These are phyloP conservation scores for Paraurostyla sp. DNA, from an alignment of 73 alveolate species.

Conservation along the genomic window DNA sequence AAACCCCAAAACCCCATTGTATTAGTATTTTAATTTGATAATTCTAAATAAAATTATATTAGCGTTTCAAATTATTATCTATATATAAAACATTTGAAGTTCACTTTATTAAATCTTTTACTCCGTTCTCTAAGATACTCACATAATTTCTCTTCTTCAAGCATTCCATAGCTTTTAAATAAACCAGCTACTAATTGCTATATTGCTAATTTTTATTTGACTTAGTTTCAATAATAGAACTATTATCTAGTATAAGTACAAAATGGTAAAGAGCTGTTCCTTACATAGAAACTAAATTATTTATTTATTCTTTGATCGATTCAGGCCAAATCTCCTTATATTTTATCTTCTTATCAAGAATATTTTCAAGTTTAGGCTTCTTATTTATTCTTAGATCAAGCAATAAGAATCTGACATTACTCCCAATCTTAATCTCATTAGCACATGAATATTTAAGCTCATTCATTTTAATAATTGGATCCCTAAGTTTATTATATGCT, in stretches of 20 bases:
- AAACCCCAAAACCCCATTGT: no score
- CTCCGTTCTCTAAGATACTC: slow-evolving; percentile 4
- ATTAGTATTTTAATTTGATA: no score
- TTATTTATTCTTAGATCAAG: slow-evolving; percentile 50
- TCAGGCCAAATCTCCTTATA: background rate
- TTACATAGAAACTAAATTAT: background rate
- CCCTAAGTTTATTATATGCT: background rate
- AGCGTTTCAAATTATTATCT: no score
- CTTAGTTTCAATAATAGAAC: background rate
- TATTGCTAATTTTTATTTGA: background rate
- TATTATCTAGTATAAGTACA: background rate
- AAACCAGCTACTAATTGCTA: background rate
- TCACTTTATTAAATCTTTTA: background rate
- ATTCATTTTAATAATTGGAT: slow-evolving; percentile 45
- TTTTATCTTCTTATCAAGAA: background rate
- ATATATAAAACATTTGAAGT: no score
- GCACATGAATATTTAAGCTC: slow-evolving; percentile 47
- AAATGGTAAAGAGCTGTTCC: background rate
- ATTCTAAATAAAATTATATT: no score
- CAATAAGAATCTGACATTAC: background rate
- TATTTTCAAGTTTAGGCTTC: slow-evolving; percentile 23
- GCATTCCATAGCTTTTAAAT: background rate
- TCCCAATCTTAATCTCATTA: slow-evolving; percentile 43
- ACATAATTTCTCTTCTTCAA: background rate
- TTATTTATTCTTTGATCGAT: background rate